Conservation (phyloP, 345 rosid species). For the Rhizophora mangle region DNA sequence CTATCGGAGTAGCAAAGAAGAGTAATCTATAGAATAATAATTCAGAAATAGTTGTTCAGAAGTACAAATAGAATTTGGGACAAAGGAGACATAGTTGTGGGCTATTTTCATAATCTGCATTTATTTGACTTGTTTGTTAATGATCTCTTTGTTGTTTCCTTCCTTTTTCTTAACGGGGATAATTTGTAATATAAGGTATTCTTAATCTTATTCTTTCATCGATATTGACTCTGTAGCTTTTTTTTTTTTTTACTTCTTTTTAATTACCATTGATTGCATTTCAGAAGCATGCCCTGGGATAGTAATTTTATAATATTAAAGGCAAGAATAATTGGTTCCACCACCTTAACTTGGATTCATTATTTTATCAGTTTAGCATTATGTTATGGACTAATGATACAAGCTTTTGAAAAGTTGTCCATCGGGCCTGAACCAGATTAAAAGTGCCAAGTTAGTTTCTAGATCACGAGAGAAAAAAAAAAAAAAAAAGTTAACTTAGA, state of each 20-base stretch:
- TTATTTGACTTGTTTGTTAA: neutral
- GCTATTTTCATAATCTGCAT: constrained; percentile 4
- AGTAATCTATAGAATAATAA: constrained; percentile 9
- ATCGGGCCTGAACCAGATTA: constrained; percentile 55
- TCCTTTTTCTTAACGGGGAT: neutral
- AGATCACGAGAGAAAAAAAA: constrained; percentile 24
- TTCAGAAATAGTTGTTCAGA: neutral
- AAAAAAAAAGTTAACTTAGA: neutral
- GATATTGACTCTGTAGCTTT: neutral
- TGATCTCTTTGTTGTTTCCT: neutral
- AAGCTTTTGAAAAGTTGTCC: constrained; percentile 53
- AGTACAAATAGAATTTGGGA: constrained; percentile 14
- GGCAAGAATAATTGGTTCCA: constrained; percentile 70
- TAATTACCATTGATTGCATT: constrained; percentile 24
- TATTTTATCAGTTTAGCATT: constrained; percentile 1
- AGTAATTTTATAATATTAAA: constrained; percentile 25
- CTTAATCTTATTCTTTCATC: constrained; percentile 29
- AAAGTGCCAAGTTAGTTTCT: constrained; percentile 27
- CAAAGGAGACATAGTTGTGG: constrained; percentile 25
- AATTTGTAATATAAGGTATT: constrained; percentile 21
- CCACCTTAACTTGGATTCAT: constrained; percentile 35
- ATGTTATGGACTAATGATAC: constrained; percentile 18
- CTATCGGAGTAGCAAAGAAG: neutral
- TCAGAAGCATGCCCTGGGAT: constrained; percentile 32
- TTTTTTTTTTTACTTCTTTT: neutral